Percentiles rank a stretch among this genome's conserved stretches.
phyloP scores from a whole-genome alignment of 2,329 filamentous ascomycete genomes.

The Colletotrichum simmondsii region DNA sequence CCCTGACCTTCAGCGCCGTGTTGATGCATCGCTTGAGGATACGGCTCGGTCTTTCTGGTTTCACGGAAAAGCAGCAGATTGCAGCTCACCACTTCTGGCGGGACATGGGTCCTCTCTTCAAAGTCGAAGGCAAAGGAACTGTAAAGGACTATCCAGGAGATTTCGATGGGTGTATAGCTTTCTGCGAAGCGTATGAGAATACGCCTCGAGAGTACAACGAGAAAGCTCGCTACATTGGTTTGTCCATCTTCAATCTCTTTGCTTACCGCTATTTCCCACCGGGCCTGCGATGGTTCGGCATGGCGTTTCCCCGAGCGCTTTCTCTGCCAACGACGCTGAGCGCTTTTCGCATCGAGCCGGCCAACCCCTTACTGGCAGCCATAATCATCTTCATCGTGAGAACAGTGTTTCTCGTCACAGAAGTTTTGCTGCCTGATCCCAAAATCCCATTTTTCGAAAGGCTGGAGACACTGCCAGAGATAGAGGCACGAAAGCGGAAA shows the following conservation, averaged over 20 bases:
- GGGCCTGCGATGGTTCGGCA: not conserved
- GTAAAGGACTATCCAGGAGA: not conserved
- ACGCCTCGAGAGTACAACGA: not conserved
- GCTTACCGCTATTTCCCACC: constrained; percentile 10
- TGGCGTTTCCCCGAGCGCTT: not conserved
- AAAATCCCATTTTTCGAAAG: not conserved
- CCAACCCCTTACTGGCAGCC: not conserved
- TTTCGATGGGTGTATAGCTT: constrained; percentile 3
- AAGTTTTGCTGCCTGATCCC: not conserved
- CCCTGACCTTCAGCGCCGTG: not conserved
- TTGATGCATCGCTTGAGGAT: constrained; percentile 7
- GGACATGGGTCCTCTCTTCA: constrained; percentile 8
- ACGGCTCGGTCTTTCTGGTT: not conserved
- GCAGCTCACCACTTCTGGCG: not conserved
- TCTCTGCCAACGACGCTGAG: not conserved
- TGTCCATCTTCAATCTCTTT: constrained; percentile 4
- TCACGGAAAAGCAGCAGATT: not conserved
- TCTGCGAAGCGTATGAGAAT: constrained; percentile 7
- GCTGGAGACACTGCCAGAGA: not conserved
- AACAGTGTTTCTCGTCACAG: not conserved
- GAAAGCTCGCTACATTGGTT: not conserved
- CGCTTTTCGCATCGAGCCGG: not conserved
- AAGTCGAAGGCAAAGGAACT: not conserved
- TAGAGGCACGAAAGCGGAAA: not conserved
- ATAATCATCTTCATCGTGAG: not conserved